These are phyloP conservation scores for Cercospora zeae-maydis DNA, from an alignment of 2,329 filamentous ascomycete species.

Conservation along the genomic window DNA sequence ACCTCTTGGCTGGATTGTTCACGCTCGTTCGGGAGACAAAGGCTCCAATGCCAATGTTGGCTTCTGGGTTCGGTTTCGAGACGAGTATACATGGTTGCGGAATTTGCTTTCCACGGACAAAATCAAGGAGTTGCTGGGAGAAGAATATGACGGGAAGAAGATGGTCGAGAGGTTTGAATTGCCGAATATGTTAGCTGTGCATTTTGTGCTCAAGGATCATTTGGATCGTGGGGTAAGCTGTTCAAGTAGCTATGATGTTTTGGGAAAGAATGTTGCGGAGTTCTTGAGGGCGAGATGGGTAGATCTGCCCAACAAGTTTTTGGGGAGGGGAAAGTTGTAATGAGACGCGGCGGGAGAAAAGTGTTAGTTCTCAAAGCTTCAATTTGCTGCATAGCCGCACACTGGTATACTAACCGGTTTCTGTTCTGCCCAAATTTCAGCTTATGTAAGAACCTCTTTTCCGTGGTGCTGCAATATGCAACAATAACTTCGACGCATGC, in stretches of 20 bases:
- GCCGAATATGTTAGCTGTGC: slow-evolving; percentile 34
- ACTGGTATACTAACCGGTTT: too few relatives aligned
- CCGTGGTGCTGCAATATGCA: too few relatives aligned
- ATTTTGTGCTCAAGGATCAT: slow-evolving; percentile 37
- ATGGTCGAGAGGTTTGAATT: slow-evolving; percentile 37
- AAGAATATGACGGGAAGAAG: slow-evolving; percentile 35
- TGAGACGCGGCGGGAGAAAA: background rate
- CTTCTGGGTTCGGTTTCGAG: slow-evolving; percentile 41
- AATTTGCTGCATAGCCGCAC: background rate
- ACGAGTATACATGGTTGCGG: slow-evolving; percentile 37
- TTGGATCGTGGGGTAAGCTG: slow-evolving; percentile 36
- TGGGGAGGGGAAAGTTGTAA: slow-evolving; percentile 32
- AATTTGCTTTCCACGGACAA: slow-evolving; percentile 29
- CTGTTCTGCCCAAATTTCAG: too few relatives aligned
- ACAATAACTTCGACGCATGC: too few relatives aligned
- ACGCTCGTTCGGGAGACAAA: slow-evolving; percentile 37
- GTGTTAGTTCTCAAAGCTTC: background rate
- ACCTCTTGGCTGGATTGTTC: slow-evolving; percentile 40
- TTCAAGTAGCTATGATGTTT: slow-evolving; percentile 32
- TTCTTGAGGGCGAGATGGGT: slow-evolving; percentile 32
- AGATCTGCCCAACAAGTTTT: slow-evolving; percentile 32
- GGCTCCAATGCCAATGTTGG: slow-evolving; percentile 37
- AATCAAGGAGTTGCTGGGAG: slow-evolving; percentile 32
- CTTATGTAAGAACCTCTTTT: too few relatives aligned
- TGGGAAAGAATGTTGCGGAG: slow-evolving; percentile 38